Percentiles rank a stretch among this genome's conserved stretches.
These are phyloP conservation scores for Pyrrhoderma noxium DNA, from an alignment of 1,284 basidiomycete genomes.

Conservation along the genomic window DNA sequence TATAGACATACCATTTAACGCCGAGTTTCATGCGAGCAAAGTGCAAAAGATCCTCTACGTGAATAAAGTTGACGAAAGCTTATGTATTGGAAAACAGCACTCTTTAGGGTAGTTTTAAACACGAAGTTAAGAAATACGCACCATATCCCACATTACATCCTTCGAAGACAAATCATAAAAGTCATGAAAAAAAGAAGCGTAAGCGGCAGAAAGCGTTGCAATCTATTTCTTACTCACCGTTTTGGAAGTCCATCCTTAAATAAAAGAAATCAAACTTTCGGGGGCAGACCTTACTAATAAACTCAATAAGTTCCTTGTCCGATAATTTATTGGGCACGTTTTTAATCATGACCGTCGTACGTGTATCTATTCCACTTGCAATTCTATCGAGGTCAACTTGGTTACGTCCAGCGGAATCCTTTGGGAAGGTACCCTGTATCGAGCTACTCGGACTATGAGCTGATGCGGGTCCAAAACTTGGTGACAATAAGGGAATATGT, in stretches of 20 bases:
- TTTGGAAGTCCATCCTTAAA: constrained; percentile 76
- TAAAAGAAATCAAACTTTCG: constrained; percentile 78
- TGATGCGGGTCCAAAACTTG: background rate
- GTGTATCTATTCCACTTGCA: constrained; percentile 67
- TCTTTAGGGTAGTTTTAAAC: background rate
- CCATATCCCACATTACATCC: constrained; percentile 81
- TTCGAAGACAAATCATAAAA: constrained; percentile 23
- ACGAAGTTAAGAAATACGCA: constrained; percentile 9
- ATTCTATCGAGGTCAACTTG: constrained; percentile 63
- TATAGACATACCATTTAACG: constrained; percentile 56
- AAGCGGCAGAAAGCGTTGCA: background rate
- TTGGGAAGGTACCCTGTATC: constrained; percentile 8
- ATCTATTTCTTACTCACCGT: constrained; percentile 38
- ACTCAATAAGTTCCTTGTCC: constrained; percentile 62
- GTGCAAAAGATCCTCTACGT: constrained; percentile 61
- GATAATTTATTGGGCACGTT: constrained; percentile 88
- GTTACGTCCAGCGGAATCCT: constrained; percentile 46
- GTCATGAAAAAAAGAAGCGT: constrained; percentile 3
- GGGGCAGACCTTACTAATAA: constrained; percentile 61
- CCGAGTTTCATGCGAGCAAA: constrained; percentile 71
- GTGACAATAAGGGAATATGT: constrained; percentile 1
- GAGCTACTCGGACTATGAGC: background rate
- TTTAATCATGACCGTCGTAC: constrained; percentile 83
- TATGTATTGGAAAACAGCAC: background rate
- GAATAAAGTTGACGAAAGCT: constrained; percentile 80